Conservation (phyloP, 2,329 filamentous ascomycete genomes). For the Scedosporium apiospermum region DNA sequence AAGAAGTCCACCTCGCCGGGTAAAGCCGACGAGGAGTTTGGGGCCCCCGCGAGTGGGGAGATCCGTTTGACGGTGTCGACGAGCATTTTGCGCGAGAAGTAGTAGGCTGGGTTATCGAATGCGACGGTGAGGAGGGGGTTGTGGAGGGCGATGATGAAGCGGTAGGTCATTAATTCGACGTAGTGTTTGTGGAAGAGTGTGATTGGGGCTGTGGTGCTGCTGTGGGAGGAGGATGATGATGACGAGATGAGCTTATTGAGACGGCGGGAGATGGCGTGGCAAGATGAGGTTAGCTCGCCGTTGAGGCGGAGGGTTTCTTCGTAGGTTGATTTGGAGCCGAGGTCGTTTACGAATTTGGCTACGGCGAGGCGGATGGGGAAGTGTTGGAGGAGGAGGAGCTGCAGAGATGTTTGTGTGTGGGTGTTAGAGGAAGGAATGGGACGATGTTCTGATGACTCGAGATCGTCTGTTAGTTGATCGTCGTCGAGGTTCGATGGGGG, state of each 20-base stretch:
- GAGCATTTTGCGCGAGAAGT: conserved; percentile 38
- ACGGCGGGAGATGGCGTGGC: conserved; percentile 27
- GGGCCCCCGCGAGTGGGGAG: conserved; percentile 23
- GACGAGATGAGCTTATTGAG: conserved; percentile 17
- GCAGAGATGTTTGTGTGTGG: conserved; percentile 30
- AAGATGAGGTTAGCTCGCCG: conserved; percentile 27
- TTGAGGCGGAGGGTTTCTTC: conserved; percentile 35
- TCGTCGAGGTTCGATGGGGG: conserved; percentile 41
- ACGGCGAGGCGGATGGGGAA: conserved; percentile 34
- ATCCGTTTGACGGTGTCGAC: conserved; percentile 38
- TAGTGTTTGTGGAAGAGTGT: conserved; percentile 31
- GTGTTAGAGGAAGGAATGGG: conserved; percentile 1
- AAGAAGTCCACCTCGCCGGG: conserved; percentile 22
- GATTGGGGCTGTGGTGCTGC: neutral
- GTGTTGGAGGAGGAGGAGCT: conserved; percentile 31
- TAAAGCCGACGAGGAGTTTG: conserved; percentile 9
- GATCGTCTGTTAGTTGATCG: conserved; percentile 25
- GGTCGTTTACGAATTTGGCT: conserved; percentile 31
- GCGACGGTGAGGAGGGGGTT: conserved; percentile 36
- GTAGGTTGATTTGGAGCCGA: conserved; percentile 25
- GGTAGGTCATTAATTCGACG: conserved; percentile 41
- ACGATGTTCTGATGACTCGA: neutral
- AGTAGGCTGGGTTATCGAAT: conserved; percentile 32
- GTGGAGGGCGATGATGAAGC: conserved; percentile 47
- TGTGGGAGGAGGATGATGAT: neutral